A percentile compares a stretch with the other conserved stretches of the same genome.
Conservation (phyloP, 2,329 filamentous ascomycete genomes). For the Nothomitra cinnamomea region DNA sequence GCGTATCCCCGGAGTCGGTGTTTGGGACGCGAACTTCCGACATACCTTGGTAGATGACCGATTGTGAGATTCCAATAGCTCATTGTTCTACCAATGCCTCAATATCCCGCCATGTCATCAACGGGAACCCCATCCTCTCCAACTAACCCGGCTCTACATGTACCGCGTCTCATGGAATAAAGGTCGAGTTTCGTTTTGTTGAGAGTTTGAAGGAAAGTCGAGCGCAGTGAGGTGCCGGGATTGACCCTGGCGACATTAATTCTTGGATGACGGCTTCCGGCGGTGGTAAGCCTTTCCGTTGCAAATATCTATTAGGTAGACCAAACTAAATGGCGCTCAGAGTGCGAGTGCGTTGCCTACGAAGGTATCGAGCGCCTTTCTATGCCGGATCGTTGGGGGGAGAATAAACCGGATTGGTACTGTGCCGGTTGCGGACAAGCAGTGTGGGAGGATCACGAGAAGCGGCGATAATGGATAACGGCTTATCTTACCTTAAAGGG, state of each 20-base stretch:
- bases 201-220: background rate
- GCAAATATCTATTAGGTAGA: background rate
- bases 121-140: background rate
- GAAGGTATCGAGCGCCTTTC: background rate
- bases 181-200: background rate
- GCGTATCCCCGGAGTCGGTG: no score
- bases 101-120: background rate
- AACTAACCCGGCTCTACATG: background rate
- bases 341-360: background rate
- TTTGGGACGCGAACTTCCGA: no score
- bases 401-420: no score
- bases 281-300: background rate
- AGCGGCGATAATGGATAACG: background rate
- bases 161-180: background rate
- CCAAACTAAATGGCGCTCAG: background rate
- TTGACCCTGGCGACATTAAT: background rate
- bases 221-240: background rate
- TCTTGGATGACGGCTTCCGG: background rate
- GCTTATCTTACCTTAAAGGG: background rate
- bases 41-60: no score
- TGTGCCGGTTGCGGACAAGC: no score
- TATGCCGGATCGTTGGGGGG: no score
- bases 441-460: no score
- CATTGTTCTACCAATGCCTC: no score
- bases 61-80: no score